Evolutionary conservation across 495 filamentous ascomycete species (phyloP), one percentile per base, ranked within the genome.

Genomic region (Penicillium chermesinum): DNA sequence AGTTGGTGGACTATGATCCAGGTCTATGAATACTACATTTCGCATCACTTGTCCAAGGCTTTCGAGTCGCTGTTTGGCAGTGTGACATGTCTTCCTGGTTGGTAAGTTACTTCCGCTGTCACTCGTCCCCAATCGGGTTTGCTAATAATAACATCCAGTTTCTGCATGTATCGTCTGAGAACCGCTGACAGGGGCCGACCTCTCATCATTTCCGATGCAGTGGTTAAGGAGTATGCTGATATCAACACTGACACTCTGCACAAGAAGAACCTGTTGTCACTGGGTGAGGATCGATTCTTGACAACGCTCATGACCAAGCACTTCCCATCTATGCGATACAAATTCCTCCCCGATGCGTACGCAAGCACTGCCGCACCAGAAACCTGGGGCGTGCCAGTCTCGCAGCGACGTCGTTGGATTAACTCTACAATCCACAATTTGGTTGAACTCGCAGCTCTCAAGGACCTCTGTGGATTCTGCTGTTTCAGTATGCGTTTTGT

Each of bases 1-100:
- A 90, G 82, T 55, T 97, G 91, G 89, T 94, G 89, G 88, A 98
- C 94, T 8, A 98, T 98, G 93, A 98, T 98, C 62, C 93, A 98
- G 30, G 93, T 98, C 14, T 98, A 98, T 75, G 93, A 98, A 70
- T 95, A 98, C 76, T 98, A 91, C 71, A 98, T 98, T 52, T 97
- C 94, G 44, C 93, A 98, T 76, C 94, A 98, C 64, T 75, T 98
- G 57, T 84, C 87, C 59, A 98, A 98, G 70, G 87, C 91, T 46
- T 96, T 96, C 55, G 91, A 96, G 67, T 95, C 89, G 36, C 78
- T 96, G 35, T 96, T 96, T 54, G 91, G 88, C 62, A 91, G 86
- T 63, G 91, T 96, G 53, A 96, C 91, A 38, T 98, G 93, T 84
- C 81, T 98, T 70, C 93, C 93, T 54, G 93, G 93, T 76, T 98